Percentiles rank a stretch among this genome's conserved stretches.
Evolutionary conservation across 2,329 filamentous ascomycete species (phyloP).

Genomic region (Blumeria graminis): DNA sequence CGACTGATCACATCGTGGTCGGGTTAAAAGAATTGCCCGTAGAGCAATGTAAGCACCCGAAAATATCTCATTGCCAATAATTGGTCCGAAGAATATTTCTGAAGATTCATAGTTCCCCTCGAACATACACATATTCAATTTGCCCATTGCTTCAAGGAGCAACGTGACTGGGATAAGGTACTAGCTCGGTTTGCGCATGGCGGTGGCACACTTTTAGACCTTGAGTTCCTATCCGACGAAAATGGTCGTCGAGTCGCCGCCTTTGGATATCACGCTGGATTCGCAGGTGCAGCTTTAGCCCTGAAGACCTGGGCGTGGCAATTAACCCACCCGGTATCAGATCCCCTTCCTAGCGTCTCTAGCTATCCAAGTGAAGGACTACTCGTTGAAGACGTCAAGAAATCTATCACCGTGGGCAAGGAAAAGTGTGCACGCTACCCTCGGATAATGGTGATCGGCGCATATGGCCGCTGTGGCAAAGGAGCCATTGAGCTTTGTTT

Average conservation of each 20-base stretch:
- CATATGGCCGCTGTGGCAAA: constrained; percentile 57
- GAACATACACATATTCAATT: constrained; percentile 53
- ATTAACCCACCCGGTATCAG: constrained; percentile 39
- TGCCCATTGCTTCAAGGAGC: constrained; percentile 52
- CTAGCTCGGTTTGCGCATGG: constrained; percentile 59
- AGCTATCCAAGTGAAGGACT: constrained; percentile 51
- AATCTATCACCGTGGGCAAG: constrained; percentile 39
- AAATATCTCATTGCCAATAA: constrained; percentile 2
- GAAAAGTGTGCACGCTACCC: constrained; percentile 44
- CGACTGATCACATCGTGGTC: constrained; percentile 43
- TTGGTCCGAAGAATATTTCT: constrained; percentile 1
- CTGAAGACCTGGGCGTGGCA: constrained; percentile 70
- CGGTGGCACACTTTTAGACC: constrained; percentile 54
- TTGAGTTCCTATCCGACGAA: constrained; percentile 65
- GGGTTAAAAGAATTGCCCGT: constrained; percentile 59
- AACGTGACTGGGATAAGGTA: constrained; percentile 55
- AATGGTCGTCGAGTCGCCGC: constrained; percentile 43
- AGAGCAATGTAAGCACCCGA: constrained; percentile 28
- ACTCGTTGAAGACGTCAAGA: constrained; percentile 51
- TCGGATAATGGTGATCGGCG: constrained; percentile 64
- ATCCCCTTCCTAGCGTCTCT: constrained; percentile 40
- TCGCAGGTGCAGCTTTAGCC: constrained; percentile 45
- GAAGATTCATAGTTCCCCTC: constrained; percentile 26
- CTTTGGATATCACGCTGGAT: constrained; percentile 45
- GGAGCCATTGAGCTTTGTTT: constrained; percentile 64